Evolutionary conservation across 2,329 filamentous ascomycete species (phyloP).

Genomic region (Ophiostoma sp.): DNA sequence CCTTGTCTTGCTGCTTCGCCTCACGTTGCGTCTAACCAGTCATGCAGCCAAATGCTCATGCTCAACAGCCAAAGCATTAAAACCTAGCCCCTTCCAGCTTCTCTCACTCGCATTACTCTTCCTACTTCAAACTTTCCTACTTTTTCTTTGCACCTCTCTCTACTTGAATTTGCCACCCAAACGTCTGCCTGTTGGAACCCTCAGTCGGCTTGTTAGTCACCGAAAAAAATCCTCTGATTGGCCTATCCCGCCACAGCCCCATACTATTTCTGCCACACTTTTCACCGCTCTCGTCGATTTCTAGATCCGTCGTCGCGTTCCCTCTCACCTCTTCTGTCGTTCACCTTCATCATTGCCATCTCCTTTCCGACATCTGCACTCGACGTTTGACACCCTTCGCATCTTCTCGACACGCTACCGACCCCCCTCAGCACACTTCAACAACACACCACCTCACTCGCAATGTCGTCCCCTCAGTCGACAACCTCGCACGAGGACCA

Average conservation of each 20-base stretch:
- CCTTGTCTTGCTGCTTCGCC: not conserved
- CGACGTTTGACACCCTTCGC: not conserved
- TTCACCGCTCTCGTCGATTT: not conserved
- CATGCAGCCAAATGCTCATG: no score
- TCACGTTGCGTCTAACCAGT: not conserved
- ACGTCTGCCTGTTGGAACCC: not conserved
- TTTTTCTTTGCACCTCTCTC: not conserved
- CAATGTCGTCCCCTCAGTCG: conserved; percentile 54
- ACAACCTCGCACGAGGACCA: conserved; percentile 39
- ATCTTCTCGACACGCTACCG: not conserved
- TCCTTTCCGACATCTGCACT: not conserved
- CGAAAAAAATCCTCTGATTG: not conserved
- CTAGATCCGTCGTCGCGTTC: conserved; percentile 6
- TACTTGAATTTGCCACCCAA: not conserved
- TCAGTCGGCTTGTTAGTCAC: not conserved
- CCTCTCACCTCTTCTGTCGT: no score
- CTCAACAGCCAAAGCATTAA: no score
- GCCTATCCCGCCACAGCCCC: not conserved
- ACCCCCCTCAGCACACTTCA: not conserved
- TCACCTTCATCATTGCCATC: not conserved
- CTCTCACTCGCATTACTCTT: no score
- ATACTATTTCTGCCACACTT: not conserved
- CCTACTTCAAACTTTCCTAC: not conserved
- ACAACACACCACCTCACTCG: not conserved
- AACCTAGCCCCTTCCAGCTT: no score